Conservation (phyloP, 768 basidiomycete species). For the Mycena leptocephala region DNA sequence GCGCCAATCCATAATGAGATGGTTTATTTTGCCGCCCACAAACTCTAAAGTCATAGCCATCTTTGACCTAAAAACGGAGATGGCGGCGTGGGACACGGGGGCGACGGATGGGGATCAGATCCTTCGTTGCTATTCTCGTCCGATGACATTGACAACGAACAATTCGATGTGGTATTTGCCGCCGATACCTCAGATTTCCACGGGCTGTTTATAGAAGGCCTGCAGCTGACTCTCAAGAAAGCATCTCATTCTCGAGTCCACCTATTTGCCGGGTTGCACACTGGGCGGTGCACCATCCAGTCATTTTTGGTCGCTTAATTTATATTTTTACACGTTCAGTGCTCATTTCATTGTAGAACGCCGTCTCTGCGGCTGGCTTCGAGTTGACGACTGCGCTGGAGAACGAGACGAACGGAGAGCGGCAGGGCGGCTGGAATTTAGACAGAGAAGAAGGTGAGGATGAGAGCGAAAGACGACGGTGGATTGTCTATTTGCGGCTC, state of each 20-base stretch:
- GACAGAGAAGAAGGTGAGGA: slow-evolving; percentile 68
- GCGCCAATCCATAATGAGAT: slow-evolving; percentile 67
- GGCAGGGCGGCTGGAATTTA: slow-evolving; percentile 67
- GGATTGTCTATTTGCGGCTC: slow-evolving; percentile 80
- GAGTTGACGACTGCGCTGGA: slow-evolving; percentile 64
- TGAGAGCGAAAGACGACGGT: slow-evolving; percentile 77
- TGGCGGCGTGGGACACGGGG: too few relatives aligned
- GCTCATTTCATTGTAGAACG: slow-evolving; percentile 29
- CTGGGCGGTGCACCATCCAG: slow-evolving; percentile 81
- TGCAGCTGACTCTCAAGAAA: slow-evolving; percentile 64
- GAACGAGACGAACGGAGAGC: slow-evolving; percentile 58
- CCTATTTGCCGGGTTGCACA: slow-evolving; percentile 82
- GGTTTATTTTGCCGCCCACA: slow-evolving; percentile 57
- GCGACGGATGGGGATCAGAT: slow-evolving; percentile 80
- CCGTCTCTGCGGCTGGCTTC: slow-evolving; percentile 58
- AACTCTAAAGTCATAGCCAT: slow-evolving; percentile 62
- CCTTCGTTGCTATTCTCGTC: slow-evolving; percentile 44
- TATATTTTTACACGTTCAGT: too few relatives aligned
- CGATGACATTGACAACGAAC: slow-evolving; percentile 42
- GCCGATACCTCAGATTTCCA: slow-evolving; percentile 82
- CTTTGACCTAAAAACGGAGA: too few relatives aligned
- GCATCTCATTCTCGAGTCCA: slow-evolving; percentile 65
- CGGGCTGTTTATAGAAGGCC: slow-evolving; percentile 64
- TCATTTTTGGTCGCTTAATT: slow-evolving; percentile 62
- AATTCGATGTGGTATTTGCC: slow-evolving; percentile 78